These are phyloP conservation scores for Scedosporium dehoogii DNA, from an alignment of 2,329 filamentous ascomycete genomes.

Conservation along the genomic window DNA sequence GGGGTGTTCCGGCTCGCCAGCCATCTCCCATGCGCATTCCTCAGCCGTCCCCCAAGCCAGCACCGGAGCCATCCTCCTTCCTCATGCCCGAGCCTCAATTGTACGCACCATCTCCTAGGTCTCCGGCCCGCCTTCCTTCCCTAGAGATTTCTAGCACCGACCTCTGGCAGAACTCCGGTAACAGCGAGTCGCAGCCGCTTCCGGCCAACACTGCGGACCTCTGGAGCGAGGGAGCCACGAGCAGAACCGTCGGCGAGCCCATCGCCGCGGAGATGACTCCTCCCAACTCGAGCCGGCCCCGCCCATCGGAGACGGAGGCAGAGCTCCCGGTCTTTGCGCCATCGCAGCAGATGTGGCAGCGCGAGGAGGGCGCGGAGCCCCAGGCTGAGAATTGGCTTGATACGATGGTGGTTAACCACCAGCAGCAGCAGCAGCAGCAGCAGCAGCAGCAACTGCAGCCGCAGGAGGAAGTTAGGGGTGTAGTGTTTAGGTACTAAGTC, in stretches of 20 bases:
- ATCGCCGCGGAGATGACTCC: background rate
- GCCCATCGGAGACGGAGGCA: background rate
- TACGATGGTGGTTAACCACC: background rate
- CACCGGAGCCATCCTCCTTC: background rate
- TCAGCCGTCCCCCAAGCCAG: background rate
- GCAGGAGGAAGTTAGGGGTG: background rate
- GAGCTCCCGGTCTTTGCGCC: background rate
- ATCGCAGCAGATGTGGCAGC: background rate
- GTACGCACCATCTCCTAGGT: background rate
- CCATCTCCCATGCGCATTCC: background rate
- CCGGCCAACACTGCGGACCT: background rate
- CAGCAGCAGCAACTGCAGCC: background rate
- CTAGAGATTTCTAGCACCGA: background rate
- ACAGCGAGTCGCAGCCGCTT: background rate
- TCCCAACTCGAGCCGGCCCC: background rate
- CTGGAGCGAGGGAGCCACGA: background rate
- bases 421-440: background rate
- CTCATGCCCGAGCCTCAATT: background rate
- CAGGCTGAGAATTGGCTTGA: background rate
- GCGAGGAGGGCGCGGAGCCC: background rate
- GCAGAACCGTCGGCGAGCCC: background rate
- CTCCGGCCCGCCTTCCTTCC: background rate
- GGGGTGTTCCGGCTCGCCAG: background rate
- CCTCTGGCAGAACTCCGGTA: background rate
- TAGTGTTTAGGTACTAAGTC: slow-evolving; percentile 4